Evolutionary conservation across 352 stramenopile genomes (phyloP).

Genomic region (Globisporangium polare): DNA sequence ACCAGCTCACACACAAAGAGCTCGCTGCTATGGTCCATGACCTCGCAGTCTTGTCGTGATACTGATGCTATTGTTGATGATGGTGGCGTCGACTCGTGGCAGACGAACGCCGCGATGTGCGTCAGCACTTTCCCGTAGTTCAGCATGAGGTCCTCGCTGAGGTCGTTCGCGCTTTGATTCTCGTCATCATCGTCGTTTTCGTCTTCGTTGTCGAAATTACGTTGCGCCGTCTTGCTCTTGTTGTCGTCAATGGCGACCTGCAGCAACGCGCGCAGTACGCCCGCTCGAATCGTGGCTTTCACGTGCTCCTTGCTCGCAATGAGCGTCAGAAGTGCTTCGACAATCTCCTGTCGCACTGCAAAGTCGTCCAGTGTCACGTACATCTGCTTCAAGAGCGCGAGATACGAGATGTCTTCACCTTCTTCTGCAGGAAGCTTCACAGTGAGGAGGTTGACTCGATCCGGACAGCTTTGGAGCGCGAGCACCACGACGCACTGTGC

Average conservation of each 20-base stretch:
- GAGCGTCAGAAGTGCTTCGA: conserved; percentile 23
- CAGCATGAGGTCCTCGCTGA: conserved; percentile 8
- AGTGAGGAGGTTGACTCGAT: background rate
- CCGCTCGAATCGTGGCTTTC: conserved; percentile 36
- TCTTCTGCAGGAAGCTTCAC: conserved; percentile 9
- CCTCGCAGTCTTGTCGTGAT: background rate
- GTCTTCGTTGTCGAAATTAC: conserved; percentile 1
- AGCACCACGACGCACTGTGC: conserved; percentile 32
- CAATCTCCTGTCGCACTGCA: conserved; percentile 27
- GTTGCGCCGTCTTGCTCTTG: background rate
- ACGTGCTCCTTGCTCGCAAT: conserved; percentile 42
- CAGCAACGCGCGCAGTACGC: conserved; percentile 40
- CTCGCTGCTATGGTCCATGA: conserved; percentile 3
- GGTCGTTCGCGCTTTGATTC: background rate
- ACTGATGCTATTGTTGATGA: background rate
- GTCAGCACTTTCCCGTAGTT: conserved; percentile 13
- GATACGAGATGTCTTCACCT: conserved; percentile 14
- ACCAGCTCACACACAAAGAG: conserved; percentile 37
- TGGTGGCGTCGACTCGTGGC: background rate
- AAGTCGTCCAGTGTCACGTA: conserved; percentile 53
- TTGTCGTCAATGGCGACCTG: conserved; percentile 35
- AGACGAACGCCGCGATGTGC: conserved; percentile 13
- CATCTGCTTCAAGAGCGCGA: conserved; percentile 69
- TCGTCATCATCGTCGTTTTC: background rate
- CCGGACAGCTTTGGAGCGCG: background rate